Conservation (phyloP, 257 asterid species). For the Capsicum chinense region DNA sequence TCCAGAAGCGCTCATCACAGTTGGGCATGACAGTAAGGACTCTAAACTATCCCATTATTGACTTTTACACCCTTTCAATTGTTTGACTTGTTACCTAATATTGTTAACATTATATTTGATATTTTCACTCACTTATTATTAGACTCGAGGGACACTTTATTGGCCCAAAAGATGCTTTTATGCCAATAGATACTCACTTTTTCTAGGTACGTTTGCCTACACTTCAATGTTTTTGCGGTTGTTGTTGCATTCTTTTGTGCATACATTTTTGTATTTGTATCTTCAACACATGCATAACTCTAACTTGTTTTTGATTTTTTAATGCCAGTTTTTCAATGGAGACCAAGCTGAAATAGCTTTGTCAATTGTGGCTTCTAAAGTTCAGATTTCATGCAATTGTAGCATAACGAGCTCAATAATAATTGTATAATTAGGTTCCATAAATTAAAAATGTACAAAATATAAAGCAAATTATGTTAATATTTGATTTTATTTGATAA, state of each 20-base stretch:
- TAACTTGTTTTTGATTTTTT: too few species aligned
- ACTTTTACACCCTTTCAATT: neutral
- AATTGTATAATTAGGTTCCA: too few species aligned
- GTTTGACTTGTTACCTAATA: neutral
- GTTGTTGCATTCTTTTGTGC: too few species aligned
- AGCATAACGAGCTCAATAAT: neutral
- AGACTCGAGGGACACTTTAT: conserved; percentile 68
- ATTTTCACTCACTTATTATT: conserved; percentile 53
- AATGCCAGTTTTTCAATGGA: too few species aligned
- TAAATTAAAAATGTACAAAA: too few species aligned
- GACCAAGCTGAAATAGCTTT: too few species aligned
- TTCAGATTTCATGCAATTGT: too few species aligned
- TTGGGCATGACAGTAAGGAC: conserved; percentile 73
- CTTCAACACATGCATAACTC: too few species aligned
- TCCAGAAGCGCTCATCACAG: conserved; percentile 88
- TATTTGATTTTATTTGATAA: too few species aligned
- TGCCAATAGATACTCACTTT: conserved; percentile 78
- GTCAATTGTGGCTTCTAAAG: too few species aligned
- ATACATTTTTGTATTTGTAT: too few species aligned
- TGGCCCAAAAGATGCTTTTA: conserved; percentile 77
- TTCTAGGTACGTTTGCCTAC: conserved; percentile 56
- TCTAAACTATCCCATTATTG: neutral
- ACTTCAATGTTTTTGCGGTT: neutral
- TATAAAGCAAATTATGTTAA: too few species aligned
- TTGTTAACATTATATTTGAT: neutral